Base-by-base conservation (phyloP, 495 filamentous ascomycete genomes). In the Aspergillus ostianus region DNA sequence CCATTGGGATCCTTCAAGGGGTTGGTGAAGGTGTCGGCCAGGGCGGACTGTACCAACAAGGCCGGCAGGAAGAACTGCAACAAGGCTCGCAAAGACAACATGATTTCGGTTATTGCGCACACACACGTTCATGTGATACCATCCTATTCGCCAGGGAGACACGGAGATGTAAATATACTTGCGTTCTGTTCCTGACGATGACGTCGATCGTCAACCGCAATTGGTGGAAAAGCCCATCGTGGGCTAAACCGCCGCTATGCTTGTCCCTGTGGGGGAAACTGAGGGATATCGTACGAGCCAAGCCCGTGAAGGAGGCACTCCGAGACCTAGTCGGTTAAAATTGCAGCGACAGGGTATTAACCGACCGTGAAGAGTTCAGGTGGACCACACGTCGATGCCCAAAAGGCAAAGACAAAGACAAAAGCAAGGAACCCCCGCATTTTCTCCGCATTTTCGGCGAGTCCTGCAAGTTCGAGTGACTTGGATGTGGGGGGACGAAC, bases 1-100 rank as follows among this genome's bases (percentile, higher is more conserved):
- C 70, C 68, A 6, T 58, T 55, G 2, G 69, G 70, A 47, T 63
- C 66, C 19, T 64, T 69, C 44, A 75, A 63, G 2, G 72, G 69
- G 55, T 75, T 75, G 20, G 69, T 72, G 26, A 52, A 52, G 13
- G 36, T 17, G 36, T 17, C 36, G 9, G 36, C 36, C 36, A 41
- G 1, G 2, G 36, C 36, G 2, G 10, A 13, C 36, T 41, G 36
- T 1, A 41, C 36, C 36, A 41, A 12, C 10, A 41, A 17, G 13
- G 36, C 36, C 9, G 36, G 15, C 4, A 41, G 36, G 36, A 41
- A 41, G 13, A 41, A 17, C 36, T 41, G 36, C 36, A 15, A 10
- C 36, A 41, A 13, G 12, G 36, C 36, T 41, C 36, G 36, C 36
- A 41, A 41, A 41, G 36, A 13, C 2, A 41, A 15, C 36, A 41